Evolutionary conservation across 2,329 filamentous ascomycete genomes (phyloP).

Genomic region (Verticillium albo-atrum): DNA sequence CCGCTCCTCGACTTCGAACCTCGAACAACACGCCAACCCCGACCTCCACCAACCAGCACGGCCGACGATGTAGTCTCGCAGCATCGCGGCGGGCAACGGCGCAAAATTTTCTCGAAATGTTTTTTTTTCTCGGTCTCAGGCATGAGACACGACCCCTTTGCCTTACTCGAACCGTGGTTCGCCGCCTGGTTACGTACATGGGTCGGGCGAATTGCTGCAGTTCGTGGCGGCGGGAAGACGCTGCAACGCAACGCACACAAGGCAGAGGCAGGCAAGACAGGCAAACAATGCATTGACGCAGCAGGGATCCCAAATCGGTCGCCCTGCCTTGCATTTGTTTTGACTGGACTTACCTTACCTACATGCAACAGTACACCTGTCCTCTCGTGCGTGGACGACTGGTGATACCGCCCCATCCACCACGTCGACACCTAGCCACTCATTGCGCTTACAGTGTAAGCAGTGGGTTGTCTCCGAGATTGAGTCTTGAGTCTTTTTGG

Average conservation of each 20-base stretch:
- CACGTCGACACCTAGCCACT: background rate
- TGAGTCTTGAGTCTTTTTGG: constrained; percentile 1
- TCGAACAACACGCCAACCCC: constrained; percentile 5
- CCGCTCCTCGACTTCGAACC: constrained; percentile 11
- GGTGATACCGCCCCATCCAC: background rate
- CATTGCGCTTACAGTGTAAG: background rate
- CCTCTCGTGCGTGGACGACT: background rate
- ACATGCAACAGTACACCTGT: background rate
- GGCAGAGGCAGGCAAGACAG: background rate
- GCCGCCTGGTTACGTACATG: background rate
- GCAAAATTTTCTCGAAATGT: background rate
- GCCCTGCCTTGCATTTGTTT: background rate
- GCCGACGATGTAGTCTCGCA: constrained; percentile 4
- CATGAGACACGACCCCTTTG: background rate
- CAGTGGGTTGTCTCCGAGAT: background rate
- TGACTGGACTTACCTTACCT: background rate
- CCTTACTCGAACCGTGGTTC: background rate
- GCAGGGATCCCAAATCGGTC: background rate
- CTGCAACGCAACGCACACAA: background rate
- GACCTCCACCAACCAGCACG: constrained; percentile 5
- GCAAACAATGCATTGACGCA: background rate
- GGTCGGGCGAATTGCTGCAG: background rate
- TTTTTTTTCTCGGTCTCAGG: background rate
- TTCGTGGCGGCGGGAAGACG: background rate
- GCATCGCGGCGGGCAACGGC: background rate